Evolutionary conservation across 2,329 filamentous ascomycete species (phyloP).

Genomic region (Fusarium bactridioides): DNA sequence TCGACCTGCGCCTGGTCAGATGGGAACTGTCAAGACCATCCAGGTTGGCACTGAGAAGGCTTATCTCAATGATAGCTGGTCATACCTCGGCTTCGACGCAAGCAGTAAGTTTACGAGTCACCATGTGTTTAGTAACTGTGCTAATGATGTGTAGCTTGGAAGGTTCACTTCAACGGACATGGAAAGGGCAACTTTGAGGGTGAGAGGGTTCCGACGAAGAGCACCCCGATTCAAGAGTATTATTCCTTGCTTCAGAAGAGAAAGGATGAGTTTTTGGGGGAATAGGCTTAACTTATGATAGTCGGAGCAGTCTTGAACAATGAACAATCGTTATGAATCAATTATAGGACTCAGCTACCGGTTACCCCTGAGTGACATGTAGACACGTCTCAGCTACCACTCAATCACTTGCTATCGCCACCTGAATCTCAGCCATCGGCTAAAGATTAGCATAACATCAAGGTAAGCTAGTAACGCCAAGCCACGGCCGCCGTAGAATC

Average conservation of each 20-base stretch:
- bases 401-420: neutral
- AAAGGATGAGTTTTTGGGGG: slow-evolving; percentile 39
- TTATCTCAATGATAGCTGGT: slow-evolving; percentile 59
- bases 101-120: slow-evolving; percentile 50
- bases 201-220: slow-evolving; percentile 39
- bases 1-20: slow-evolving; percentile 54
- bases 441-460: rapidly evolving
- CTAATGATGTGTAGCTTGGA: slow-evolving; percentile 43
- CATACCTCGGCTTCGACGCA: slow-evolving; percentile 53
- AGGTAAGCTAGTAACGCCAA: rapidly evolving
- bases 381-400: neutral
- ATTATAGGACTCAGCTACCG: neutral
- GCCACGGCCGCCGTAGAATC: rapidly evolving
- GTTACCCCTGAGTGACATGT: neutral
- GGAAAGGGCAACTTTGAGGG: slow-evolving; percentile 47
- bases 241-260: slow-evolving; percentile 47
- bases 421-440: too few species aligned
- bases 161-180: slow-evolving; percentile 51
- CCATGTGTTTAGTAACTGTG: rapidly evolving
- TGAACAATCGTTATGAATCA: neutral
- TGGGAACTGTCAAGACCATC: slow-evolving; percentile 57
- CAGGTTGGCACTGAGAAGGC: slow-evolving; percentile 49
- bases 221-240: slow-evolving; percentile 44
- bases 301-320: neutral
- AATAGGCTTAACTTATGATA: neutral